Conservation (phyloP, 2,329 filamentous ascomycete species). For the Myriosclerotinia curreyana region DNA sequence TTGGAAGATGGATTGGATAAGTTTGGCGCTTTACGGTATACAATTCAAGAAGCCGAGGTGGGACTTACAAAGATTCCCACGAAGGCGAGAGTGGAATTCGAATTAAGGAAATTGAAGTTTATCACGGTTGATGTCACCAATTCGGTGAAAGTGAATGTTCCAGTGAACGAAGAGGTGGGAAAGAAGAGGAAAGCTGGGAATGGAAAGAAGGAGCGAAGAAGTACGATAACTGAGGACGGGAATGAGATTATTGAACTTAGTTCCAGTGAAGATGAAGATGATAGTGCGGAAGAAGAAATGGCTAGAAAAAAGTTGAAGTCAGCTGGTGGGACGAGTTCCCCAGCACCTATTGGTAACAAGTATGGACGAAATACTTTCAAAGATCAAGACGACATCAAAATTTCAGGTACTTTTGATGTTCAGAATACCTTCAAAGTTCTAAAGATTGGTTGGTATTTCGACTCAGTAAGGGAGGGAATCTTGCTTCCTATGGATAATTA, state of each 20-base stretch:
- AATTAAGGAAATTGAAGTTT: constrained; percentile 15
- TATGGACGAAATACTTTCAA: neutral
- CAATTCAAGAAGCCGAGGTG: constrained; percentile 61
- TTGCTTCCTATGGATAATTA: constrained; percentile 52
- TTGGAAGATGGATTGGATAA: constrained; percentile 55
- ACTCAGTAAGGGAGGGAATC: constrained; percentile 47
- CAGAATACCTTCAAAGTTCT: constrained; percentile 49
- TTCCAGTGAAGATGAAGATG: constrained; percentile 41
- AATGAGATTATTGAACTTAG: constrained; percentile 31
- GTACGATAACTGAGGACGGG: constrained; percentile 27
- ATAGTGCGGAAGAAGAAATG: constrained; percentile 32
- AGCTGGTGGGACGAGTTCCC: neutral
- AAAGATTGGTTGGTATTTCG: constrained; percentile 57
- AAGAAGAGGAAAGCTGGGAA: constrained; percentile 5
- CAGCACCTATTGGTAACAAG: neutral
- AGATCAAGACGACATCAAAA: neutral
- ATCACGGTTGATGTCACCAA: constrained; percentile 6
- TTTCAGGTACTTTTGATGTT: neutral
- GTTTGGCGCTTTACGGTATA: constrained; percentile 68
- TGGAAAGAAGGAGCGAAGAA: constrained; percentile 38
- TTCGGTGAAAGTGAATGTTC: neutral
- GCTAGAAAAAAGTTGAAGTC: constrained; percentile 20
- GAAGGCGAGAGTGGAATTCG: constrained; percentile 57
- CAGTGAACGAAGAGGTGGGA: neutral
- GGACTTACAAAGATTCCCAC: constrained; percentile 71